These are phyloP conservation scores for Epichloe scottii DNA, from an alignment of 2,329 filamentous ascomycete species.

Conservation along the genomic window DNA sequence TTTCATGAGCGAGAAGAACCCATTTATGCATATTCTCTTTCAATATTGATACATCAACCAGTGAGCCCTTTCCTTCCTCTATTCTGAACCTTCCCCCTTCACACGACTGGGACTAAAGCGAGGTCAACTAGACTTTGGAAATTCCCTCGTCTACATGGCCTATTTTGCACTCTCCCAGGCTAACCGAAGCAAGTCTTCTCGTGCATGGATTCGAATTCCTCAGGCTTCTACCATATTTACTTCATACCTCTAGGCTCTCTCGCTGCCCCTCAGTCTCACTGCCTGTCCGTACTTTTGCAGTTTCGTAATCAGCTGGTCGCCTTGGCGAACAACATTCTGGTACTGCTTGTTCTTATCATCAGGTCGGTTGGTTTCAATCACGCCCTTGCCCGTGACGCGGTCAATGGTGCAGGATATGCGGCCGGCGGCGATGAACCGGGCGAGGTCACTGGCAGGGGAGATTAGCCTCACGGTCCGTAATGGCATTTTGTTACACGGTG, in stretches of 20 bases:
- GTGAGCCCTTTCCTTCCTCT: neutral
- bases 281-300: constrained; percentile 98
- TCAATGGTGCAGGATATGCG: constrained; percentile 96
- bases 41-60: constrained; percentile 7
- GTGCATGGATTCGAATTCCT: neutral
- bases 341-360: constrained; percentile 99
- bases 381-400: constrained; percentile 86
- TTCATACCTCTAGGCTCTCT: constrained; percentile 53
- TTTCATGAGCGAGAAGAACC: too few species aligned
- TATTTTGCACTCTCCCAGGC: neutral
- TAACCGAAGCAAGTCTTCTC: neutral
- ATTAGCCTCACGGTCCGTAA: neutral
- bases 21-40: neutral
- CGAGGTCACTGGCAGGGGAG: constrained; percentile 56
- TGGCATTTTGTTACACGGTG: neutral
- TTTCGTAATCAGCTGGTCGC: constrained; percentile 96
- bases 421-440: constrained; percentile 91
- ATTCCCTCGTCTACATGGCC: neutral
- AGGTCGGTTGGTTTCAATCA: constrained; percentile 95
- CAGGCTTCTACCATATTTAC: neutral
- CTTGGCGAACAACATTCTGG: constrained; percentile 92
- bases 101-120: neutral
- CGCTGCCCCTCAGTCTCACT: constrained; percentile 84
- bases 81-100: neutral
- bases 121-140: neutral